Evolutionary conservation across 352 stramenopile genomes (phyloP), one percentile per base, ranked within the genome.

Genomic region (Plasmopara viticola): DNA sequence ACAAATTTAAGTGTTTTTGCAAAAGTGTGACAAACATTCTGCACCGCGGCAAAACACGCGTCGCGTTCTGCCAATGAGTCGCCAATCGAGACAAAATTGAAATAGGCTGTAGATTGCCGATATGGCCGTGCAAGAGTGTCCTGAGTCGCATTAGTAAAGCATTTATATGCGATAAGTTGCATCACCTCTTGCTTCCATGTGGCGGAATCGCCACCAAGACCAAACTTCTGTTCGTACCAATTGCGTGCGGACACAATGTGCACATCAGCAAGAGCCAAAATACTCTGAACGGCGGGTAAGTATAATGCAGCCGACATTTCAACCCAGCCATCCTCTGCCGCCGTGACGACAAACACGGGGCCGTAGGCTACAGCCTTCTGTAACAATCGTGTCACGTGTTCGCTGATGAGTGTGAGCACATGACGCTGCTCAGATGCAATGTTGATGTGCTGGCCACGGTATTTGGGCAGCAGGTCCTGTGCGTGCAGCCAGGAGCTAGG

Each of bases 1-100:
- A 94, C 70, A 40, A 91, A 94, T 58, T 91, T 94, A 54, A 94
- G 74, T 43, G 83, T 91, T 72, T 94, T 94, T 47, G 83, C 83
- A 15, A 90, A 84, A 9, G 82, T 90, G 51, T 60, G 74, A 9
- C 69, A 62, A 12, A 91, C 78, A 29, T 68, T 67, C 10, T 79
- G 65, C 2, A 84, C 76, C 0, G 80, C 83, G 0, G 75, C 69
- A 58, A 89, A 84, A 58, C 83, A 94, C 17, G 83, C 83, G 48
- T 94, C 80, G 6, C 83, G 78, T 61, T 94, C 83, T n/a, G 83
- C 83, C 74, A 94, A 84, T 31, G 83, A 94, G 68, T 94, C 83
- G 12, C 83, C 83, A 9, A 94, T 61, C 6, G 83, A 94, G 14
- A 94, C 57, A 45, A 94, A 78, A 48, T 89, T 90, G 55, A 90